A percentile compares a stretch with the other conserved stretches of the same genome.
Evolutionary conservation across 106 monocot species (phyloP).

Genomic region (Posidonia australis): DNA sequence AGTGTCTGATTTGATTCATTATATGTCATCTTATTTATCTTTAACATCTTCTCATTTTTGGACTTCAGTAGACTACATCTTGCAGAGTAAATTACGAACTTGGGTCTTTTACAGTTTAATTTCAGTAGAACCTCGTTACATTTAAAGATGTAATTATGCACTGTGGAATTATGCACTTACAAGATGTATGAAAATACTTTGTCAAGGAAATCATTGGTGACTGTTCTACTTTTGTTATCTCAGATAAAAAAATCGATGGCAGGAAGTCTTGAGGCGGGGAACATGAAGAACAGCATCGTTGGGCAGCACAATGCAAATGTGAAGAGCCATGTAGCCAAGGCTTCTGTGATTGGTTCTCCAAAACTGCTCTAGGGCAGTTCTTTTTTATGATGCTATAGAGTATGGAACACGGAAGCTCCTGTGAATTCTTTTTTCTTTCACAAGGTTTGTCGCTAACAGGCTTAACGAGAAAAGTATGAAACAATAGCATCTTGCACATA

Average conservation of each 20-base stretch:
- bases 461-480: too few species aligned
- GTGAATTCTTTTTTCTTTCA: background rate
- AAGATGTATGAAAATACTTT: background rate
- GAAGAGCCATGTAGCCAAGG: constrained; percentile 14
- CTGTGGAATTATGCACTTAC: background rate
- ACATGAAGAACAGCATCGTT: constrained; percentile 4
- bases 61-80: too few species aligned
- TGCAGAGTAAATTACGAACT: too few species aligned
- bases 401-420: too few species aligned
- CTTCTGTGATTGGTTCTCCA: constrained; percentile 16
- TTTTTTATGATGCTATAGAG: too few species aligned
- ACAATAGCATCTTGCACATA: background rate
- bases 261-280: background rate
- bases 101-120: too few species aligned
- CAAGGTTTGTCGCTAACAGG: background rate
- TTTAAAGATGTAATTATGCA: too few species aligned
- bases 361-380: background rate
- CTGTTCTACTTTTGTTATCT: background rate
- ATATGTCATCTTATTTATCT: too few species aligned
- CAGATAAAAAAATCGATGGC: constrained; percentile 28
- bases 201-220: background rate
- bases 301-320: constrained; percentile 2
- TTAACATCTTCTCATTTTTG: too few species aligned
- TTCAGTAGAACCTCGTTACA: too few species aligned
- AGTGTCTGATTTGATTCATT: too few species aligned